Evolutionary conservation across 495 filamentous ascomycete genomes (phyloP).

Genomic region (Lophiotrema nucula): DNA sequence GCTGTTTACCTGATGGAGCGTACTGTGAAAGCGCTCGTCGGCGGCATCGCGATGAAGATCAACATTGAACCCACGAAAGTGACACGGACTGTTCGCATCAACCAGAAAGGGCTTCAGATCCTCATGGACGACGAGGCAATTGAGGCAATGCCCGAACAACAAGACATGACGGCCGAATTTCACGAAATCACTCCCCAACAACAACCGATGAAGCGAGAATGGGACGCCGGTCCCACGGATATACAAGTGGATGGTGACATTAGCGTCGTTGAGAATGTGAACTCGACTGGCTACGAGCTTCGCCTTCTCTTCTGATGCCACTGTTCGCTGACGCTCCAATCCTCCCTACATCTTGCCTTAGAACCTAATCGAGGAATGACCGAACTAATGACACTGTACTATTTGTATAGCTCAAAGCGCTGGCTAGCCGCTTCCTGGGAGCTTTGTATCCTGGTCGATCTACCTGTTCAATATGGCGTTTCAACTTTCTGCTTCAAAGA

Average conservation of each 20-base stretch:
- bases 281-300: constrained; percentile 43
- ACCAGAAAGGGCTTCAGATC: constrained; percentile 71
- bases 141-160: constrained; percentile 80
- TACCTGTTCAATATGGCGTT: constrained; percentile 10
- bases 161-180: constrained; percentile 78
- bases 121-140: constrained; percentile 91
- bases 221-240: constrained; percentile 44
- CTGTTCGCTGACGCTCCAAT: background rate
- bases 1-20: constrained; percentile 83
- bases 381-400: constrained; percentile 33
- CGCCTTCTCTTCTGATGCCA: constrained; percentile 41
- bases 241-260: constrained; percentile 44
- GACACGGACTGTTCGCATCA: constrained; percentile 66
- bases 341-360: background rate
- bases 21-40: constrained; percentile 67
- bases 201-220: constrained; percentile 40
- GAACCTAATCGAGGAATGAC: constrained; percentile 3
- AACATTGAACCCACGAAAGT: constrained; percentile 70
- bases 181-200: constrained; percentile 41
- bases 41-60: constrained; percentile 71
- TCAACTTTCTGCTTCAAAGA: constrained; percentile 22
- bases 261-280: constrained; percentile 36
- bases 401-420: constrained; percentile 27
- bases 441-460: background rate
- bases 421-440: constrained; percentile 21